Base-by-base conservation (phyloP, 805 yeast species). In the Monosporozyma siamensis region DNA sequence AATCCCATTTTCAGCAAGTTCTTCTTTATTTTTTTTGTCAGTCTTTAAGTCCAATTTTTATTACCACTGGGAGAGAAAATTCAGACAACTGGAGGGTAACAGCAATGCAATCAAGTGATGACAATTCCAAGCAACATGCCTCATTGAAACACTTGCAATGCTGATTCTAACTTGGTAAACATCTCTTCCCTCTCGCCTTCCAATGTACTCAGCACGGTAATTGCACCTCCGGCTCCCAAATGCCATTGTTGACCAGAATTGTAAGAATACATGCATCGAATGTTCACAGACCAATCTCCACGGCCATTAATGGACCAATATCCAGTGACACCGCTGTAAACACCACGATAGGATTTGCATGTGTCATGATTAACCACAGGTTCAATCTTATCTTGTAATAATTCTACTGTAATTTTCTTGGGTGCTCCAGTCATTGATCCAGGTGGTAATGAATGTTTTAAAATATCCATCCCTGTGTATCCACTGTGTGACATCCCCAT, bases 371-470 rank as follows among this genome's bases (percentile, higher is more conserved):
- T 71, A 44, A 66, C 42, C 36, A 58, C 52, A 1, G 48, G 39
- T 18, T 55, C 60, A 20, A 69, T 65, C 10, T 64, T 45, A 9
- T 61, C 51, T 46, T 80, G 83, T 23, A 92, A 67, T 4, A 94
- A 60, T 59, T 90, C 92, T 5, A 92, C 95, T 0, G 96, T 86
- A 45, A 95, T 72, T 52, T 81, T 83, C 65, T 92, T 92, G 2
- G 99, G 99, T 0, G 99, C 99, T 3, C 99, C 99, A 0, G 99
- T 92, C 99, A 92, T 92, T 1, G 97, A 90, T 0, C 99, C 99
- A 0, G 99, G 96, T 3, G 99, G 98, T 27, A 94, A 66, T 0
- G 95, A 78, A 45, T 77, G 77, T 17, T 77, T 73, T 10, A 92
- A 69, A 2, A 90, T 67, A 58, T 92, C 97, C 20, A 89, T 66